These are phyloP conservation scores for Penstemon newberryi DNA, from an alignment of 257 asterid genomes.

Conservation along the genomic window DNA sequence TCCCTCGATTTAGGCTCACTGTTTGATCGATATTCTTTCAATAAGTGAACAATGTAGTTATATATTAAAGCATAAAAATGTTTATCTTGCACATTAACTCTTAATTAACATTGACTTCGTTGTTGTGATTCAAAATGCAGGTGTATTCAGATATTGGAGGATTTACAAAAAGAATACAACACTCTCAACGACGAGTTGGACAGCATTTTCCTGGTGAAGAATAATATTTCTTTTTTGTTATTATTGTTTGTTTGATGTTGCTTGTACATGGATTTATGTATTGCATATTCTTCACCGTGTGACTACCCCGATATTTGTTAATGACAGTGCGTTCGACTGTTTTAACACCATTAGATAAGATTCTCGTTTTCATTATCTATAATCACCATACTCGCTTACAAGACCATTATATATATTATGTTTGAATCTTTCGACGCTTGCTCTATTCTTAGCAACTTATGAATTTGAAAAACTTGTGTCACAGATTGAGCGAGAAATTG, in stretches of 20 bases:
- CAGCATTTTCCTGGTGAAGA: conserved; percentile 31
- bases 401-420: neutral
- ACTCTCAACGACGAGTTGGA: conserved; percentile 23
- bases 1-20: neutral
- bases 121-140: conserved; percentile 20
- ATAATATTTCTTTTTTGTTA: neutral
- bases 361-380: too few relatives aligned
- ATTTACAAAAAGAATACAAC: conserved; percentile 25
- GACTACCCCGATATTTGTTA: too few relatives aligned
- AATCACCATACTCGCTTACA: too few relatives aligned
- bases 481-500: conserved; percentile 39
- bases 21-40: neutral
- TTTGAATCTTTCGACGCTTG: too few relatives aligned
- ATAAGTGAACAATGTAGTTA: conserved; percentile 2
- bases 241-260: neutral
- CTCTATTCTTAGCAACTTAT: neutral
- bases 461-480: neutral
- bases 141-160: conserved; percentile 28
- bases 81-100: neutral
- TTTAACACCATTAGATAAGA: too few relatives aligned
- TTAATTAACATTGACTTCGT: neutral
- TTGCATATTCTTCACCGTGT: too few relatives aligned
- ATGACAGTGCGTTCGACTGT: too few relatives aligned
- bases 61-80: neutral
- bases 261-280: too few relatives aligned